Percentiles rank a stretch among this genome's conserved stretches.
Conservation (phyloP, 768 basidiomycete species). For the Suillus plorans region DNA sequence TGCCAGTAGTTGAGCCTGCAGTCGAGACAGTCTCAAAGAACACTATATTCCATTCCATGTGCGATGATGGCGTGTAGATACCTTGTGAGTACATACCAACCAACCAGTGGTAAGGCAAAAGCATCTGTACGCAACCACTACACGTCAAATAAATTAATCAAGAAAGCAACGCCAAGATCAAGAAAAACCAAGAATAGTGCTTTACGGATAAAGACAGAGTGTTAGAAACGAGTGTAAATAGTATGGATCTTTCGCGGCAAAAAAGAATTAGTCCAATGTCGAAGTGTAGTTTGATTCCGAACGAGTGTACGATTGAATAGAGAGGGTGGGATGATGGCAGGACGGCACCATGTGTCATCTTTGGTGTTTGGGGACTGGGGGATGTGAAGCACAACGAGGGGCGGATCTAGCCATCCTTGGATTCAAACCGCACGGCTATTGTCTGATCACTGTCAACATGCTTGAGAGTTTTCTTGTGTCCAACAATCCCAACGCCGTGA, state of each 20-base stretch:
- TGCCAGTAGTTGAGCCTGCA: not conserved
- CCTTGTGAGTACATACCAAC: not conserved
- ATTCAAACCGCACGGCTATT: conserved; percentile 8
- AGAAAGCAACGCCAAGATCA: not conserved
- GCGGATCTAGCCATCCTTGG: not conserved
- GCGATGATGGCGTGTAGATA: not conserved
- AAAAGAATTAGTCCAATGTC: not conserved
- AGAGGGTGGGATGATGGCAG: not conserved
- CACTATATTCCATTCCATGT: not conserved
- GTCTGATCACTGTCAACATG: conserved; percentile 22
- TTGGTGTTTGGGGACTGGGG: too few species aligned
- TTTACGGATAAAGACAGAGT: not conserved
- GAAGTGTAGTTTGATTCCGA: not conserved
- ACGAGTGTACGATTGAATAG: not conserved
- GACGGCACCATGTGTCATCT: too few species aligned
- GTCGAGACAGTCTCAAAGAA: not conserved
- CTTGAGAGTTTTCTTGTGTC: conserved; percentile 20
- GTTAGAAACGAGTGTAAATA: not conserved
- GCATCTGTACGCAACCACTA: not conserved
- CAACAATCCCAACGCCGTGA: conserved; percentile 41
- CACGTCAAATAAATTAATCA: not conserved
- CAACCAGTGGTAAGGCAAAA: not conserved
- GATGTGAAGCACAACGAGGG: too few species aligned
- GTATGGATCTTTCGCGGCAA: not conserved
- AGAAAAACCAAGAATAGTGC: not conserved